Evolutionary conservation across 306 rosid species (phyloP).

Genomic region (Lathyrus oleraceus): DNA sequence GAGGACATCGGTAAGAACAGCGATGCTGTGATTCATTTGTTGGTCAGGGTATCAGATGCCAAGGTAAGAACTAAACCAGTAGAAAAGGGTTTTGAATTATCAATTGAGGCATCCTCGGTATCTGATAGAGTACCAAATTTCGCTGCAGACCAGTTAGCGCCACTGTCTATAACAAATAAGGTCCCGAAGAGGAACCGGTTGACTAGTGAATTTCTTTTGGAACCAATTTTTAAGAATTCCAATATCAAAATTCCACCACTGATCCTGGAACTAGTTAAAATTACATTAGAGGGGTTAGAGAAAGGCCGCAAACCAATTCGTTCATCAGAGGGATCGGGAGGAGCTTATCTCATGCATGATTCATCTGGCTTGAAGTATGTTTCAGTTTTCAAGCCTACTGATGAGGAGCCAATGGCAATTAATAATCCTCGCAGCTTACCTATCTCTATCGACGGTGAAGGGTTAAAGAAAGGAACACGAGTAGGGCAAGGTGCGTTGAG

Average conservation of each 20-base stretch:
- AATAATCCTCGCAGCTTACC: conserved; percentile 64
- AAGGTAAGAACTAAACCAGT: conserved; percentile 63
- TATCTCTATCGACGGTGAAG: conserved; percentile 57
- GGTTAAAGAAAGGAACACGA: conserved; percentile 63
- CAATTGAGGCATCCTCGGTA: conserved; percentile 52
- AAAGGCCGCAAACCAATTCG: conserved; percentile 59
- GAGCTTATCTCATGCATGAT: conserved; percentile 77
- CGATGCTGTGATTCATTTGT: conserved; percentile 59
- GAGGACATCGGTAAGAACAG: conserved; percentile 59
- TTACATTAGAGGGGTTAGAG: conserved; percentile 59
- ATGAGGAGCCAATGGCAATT: conserved; percentile 78
- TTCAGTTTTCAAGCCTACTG: conserved; percentile 71
- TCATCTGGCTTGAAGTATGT: conserved; percentile 59
- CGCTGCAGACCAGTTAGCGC: conserved; percentile 32
- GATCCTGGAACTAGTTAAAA: conserved; percentile 53
- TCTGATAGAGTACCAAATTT: conserved; percentile 29
- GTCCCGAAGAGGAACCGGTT: conserved; percentile 35
- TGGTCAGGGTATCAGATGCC: conserved; percentile 57
- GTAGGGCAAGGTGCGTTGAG: conserved; percentile 65
- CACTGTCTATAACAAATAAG: conserved; percentile 35
- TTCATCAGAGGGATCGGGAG: conserved; percentile 81
- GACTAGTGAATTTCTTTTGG: conserved; percentile 49
- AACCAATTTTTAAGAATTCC: conserved; percentile 54
- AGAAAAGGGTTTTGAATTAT: conserved; percentile 59
- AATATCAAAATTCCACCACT: conserved; percentile 41